These are phyloP conservation scores for Harrya chromipes DNA, from an alignment of 768 basidiomycete species.

Conservation along the genomic window DNA sequence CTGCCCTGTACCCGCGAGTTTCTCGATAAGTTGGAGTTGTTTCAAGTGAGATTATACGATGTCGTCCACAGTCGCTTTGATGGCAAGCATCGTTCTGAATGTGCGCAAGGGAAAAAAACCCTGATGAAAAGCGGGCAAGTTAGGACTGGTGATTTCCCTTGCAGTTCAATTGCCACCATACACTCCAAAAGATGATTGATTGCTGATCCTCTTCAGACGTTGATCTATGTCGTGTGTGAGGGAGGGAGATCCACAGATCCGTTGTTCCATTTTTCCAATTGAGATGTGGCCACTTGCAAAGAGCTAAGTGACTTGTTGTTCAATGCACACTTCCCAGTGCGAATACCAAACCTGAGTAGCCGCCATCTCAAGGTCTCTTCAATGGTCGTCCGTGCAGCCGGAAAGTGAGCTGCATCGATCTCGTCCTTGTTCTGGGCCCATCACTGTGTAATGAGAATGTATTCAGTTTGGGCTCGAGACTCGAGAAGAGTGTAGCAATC, in stretches of 20 bases:
- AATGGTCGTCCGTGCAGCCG: background rate
- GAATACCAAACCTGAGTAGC: background rate
- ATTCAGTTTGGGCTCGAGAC: background rate
- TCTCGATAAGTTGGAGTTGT: background rate
- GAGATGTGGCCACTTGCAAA: background rate
- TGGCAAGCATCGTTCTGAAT: background rate
- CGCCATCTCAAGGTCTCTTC: background rate
- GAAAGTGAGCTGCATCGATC: background rate
- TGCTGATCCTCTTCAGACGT: background rate
- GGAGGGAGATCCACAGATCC: background rate
- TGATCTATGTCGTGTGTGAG: background rate
- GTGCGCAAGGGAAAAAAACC: background rate
- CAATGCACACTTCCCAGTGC: too few species aligned
- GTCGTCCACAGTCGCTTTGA: background rate
- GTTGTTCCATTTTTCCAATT: background rate
- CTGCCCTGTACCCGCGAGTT: background rate
- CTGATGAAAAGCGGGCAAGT: background rate
- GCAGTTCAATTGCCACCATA: background rate
- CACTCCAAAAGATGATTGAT: background rate
- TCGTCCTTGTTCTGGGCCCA: constrained; percentile 8
- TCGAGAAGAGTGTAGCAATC: background rate
- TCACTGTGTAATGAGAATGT: background rate
- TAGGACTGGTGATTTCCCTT: too few species aligned
- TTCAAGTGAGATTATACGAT: background rate
- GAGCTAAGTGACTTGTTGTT: background rate